These are phyloP conservation scores for Blastocystis sp. DNA, from an alignment of 352 stramenopile species.

Conservation along the genomic window DNA sequence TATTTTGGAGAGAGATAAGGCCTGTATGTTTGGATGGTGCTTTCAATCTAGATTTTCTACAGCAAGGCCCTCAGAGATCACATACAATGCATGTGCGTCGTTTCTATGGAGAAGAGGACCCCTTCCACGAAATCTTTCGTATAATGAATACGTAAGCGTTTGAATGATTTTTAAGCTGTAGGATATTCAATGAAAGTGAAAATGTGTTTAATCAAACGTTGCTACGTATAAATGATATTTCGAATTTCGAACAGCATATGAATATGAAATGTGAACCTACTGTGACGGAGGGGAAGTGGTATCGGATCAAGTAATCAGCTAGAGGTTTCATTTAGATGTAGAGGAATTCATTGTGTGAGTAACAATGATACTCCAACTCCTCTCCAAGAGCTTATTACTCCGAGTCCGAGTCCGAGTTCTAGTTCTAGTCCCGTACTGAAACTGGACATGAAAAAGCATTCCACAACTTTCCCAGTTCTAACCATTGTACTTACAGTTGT, in stretches of 20 bases:
- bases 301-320: not conserved
- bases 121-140: slow-evolving; percentile 24
- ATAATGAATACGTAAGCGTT: not conserved
- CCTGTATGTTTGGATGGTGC: not conserved
- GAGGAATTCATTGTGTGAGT: not conserved
- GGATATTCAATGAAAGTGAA: not conserved
- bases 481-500: not conserved
- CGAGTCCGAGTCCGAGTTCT: not conserved
- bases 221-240: not conserved
- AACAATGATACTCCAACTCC: not conserved
- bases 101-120: slow-evolving; percentile 5
- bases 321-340: not conserved
- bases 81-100: not conserved
- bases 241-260: not conserved
- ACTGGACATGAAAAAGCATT: not conserved
- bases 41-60: not conserved
- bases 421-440: not conserved
- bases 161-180: not conserved
- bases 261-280: not conserved
- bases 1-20: not conserved
- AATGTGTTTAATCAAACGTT: not conserved
- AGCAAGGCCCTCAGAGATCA: not conserved
- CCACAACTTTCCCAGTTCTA: not conserved
- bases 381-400: not conserved
- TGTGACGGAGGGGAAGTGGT: slow-evolving; percentile 6